Evolutionary conservation across 1,284 basidiomycete species (phyloP), one percentile per base, ranked within the genome.

Genomic region (Rhodotorula glutinis): DNA sequence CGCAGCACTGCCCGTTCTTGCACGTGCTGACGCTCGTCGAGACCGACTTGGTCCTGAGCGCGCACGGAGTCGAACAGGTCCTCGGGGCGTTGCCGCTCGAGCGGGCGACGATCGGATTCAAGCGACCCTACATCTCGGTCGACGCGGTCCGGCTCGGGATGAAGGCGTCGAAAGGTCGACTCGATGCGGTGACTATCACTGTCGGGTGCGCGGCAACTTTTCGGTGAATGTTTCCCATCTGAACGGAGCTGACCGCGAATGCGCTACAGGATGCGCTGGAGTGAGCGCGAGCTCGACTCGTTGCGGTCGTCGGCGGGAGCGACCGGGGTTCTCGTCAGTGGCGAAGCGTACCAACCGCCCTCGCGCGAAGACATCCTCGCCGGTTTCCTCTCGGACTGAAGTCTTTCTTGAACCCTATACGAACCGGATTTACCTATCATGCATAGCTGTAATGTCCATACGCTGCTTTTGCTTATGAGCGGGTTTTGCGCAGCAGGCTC

Each of bases 21-120:
- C 60, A 55, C 44, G n/a, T n/a, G 17, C 46, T 62, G 44, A n/a
- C 23, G 19, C 33, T 56, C 38, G 44, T 44, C 43, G 43, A 44
- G 8, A 44, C 43, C 2, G 53, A 38, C 19, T n/a, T 55, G 10
- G 60, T 47, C 38, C 13, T 49, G 11, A 25, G 25, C 44, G 30
- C n/a, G 25, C 2, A 16, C 9, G 30, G 11, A 16, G 5, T 53
- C 29, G 52, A 53, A 16, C 21, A 19, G 47, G 25, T 44, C 43
- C 43, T 44, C 21, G 43, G 43, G 8, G 17, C 9, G 43, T 44
- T 44, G 14, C 43, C 43, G 43, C 43, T 44, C 21, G 43, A 44
- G 43, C 14, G 43, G 8, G 43, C 43, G 43, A 44, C 43, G 43
- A 19, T 44, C 17, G 43, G 43, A 16, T 44, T 19, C 43, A 16